Percentiles rank a stretch among this genome's conserved stretches.
These are phyloP conservation scores for Wickerhamiella occidentalis DNA, from an alignment of 805 yeast genomes.

Conservation along the genomic window DNA sequence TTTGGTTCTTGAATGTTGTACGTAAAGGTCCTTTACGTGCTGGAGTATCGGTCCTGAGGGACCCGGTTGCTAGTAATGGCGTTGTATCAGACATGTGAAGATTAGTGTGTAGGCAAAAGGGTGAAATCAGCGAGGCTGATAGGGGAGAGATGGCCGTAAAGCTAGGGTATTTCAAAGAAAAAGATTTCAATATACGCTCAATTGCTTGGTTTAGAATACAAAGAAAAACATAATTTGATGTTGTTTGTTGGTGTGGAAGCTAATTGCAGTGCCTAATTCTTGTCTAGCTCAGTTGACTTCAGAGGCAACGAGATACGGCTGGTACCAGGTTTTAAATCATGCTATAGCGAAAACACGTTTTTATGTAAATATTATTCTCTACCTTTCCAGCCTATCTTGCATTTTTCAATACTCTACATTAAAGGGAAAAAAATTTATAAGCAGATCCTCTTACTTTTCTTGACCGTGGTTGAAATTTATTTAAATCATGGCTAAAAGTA, in stretches of 20 bases:
- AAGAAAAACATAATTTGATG: too few species aligned
- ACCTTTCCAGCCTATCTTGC: too few species aligned
- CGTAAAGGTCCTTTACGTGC: conserved; percentile 36
- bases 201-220: too few species aligned
- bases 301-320: too few species aligned
- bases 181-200: background rate
- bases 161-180: background rate
- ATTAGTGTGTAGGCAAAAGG: background rate
- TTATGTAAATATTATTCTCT: too few species aligned
- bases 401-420: background rate
- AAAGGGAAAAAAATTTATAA: conserved; percentile 7
- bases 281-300: too few species aligned
- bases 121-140: background rate
- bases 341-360: too few species aligned
- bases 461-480: background rate
- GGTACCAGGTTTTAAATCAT: too few species aligned
- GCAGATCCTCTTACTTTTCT: background rate
- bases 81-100: conserved; percentile 7
- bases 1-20: conserved; percentile 80
- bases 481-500: conserved; percentile 1
- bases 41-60: background rate
- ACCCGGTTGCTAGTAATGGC: background rate
- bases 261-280: too few species aligned
- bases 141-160: background rate
- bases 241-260: too few species aligned